A percentile compares a stretch with the other conserved stretches of the same genome.
These are phyloP conservation scores for Parafenestella ontariensis DNA, from an alignment of 2,329 filamentous ascomycete species.

Conservation along the genomic window DNA sequence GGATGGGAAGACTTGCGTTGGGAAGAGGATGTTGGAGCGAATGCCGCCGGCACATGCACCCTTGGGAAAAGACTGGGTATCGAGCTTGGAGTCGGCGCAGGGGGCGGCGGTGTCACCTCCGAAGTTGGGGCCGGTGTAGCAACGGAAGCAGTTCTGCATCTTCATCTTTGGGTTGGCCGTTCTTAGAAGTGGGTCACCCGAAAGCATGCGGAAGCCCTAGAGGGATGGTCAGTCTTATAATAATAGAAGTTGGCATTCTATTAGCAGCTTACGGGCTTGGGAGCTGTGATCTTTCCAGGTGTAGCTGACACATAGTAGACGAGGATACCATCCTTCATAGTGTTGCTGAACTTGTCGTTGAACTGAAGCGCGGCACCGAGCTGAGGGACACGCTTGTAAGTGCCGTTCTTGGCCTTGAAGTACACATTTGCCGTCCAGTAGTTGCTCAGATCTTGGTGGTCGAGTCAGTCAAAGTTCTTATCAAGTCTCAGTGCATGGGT, in stretches of 20 bases:
- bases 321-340: conserved; percentile 32
- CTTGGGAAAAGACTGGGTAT: neutral
- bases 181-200: conserved; percentile 8
- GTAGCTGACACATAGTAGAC: conserved; percentile 35
- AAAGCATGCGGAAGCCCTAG: conserved; percentile 25
- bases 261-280: conserved; percentile 52
- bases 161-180: neutral
- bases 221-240: neutral
- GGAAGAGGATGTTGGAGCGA: neutral
- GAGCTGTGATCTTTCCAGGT: conserved; percentile 51
- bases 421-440: conserved; percentile 41
- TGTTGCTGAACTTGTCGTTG: neutral
- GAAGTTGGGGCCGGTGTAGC: neutral
- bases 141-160: neutral
- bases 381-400: conserved; percentile 37
- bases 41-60: neutral
- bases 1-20: neutral
- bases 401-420: conserved; percentile 36
- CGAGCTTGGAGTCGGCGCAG: neutral
- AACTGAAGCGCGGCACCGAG: conserved; percentile 8
- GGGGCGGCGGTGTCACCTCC: neutral
- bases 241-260: neutral
- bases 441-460: conserved; percentile 38
- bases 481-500: conserved; percentile 16
- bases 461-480: too few relatives aligned